Base-by-base conservation (phyloP, 441 rosid species). In the Lepidium campestre region DNA sequence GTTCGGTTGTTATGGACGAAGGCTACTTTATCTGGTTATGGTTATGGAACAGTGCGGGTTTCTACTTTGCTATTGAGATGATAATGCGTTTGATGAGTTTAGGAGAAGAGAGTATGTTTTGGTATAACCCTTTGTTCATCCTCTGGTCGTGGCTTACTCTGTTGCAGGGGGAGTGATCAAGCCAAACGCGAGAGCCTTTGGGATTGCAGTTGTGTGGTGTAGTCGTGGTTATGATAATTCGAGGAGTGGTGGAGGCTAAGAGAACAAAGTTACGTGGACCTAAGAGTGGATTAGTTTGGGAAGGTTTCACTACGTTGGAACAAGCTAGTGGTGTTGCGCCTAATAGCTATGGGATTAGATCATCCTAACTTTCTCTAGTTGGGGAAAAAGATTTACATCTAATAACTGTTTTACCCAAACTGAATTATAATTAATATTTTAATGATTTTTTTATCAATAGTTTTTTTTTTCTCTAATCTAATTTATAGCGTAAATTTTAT, bases 231-330 rank as follows among this genome's bases (percentile, higher is more conserved):
- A 14, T 61, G 5, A 3, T 44, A 2, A n/a, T 35, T 42, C 54
- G 48, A 40, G 0, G 3, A 18, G 36, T 45, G 35, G 9, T 70
- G 37, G 41, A 62, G 40, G 34, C 23, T 61, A 70, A 53, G 62
- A 58, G 74, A 52, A 25, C 22, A 47, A 69, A 60, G 73, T 2
- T 13, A 14, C 65, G 35, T 39, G 72, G 72, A 48, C 52, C 57
- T 14, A 70, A 61, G 55, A 70, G 74, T 42, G 68, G 44, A 49
- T 58, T 69, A n/a, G 54, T 59, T 29, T 69, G 67, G 67, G 68
- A 70, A 62, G 74, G 69, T 62, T 62, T 44, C 49, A 36, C 68
- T 45, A 54, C 63, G 57, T 18, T 62, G 34, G 56, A 62, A 45
- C 42, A 53, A 44, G 74, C 68, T 35, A 70, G 23, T 18, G 62